These are phyloP conservation scores for Allodekkera sacchari DNA, from an alignment of 805 yeast species.

Conservation along the genomic window DNA sequence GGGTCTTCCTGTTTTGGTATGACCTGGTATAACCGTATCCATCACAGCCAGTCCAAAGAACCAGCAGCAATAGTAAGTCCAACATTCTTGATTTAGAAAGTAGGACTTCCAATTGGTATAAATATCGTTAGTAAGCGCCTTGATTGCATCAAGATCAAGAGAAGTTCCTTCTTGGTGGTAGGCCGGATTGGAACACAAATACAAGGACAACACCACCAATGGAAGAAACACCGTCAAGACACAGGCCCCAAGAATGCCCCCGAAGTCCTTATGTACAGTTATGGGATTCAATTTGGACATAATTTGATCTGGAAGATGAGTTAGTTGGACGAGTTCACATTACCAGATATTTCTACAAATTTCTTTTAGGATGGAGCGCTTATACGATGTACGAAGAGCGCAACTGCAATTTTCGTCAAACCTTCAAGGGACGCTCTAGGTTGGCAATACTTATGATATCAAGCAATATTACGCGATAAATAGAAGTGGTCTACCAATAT, in stretches of 20 bases:
- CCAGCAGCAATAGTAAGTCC: conserved; percentile 70
- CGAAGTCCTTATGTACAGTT: conserved; percentile 67
- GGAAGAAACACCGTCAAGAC: conserved; percentile 65
- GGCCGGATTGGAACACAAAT: conserved; percentile 51
- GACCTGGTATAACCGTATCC: conserved; percentile 67
- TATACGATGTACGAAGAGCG: too few species aligned
- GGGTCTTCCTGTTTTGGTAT: conserved; percentile 59
- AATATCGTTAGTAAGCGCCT: conserved; percentile 10
- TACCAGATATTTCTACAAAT: too few species aligned
- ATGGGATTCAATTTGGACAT: conserved; percentile 49
- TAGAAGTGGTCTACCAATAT: too few species aligned
- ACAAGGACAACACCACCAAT: conserved; percentile 46
- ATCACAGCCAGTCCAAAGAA: conserved; percentile 53
- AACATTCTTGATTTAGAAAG: conserved; percentile 37
- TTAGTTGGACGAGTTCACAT: too few species aligned
- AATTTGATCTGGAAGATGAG: too few species aligned
- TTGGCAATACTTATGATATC: too few species aligned
- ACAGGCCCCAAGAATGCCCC: conserved; percentile 69
- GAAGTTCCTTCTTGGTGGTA: conserved; percentile 44
- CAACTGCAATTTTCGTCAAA: too few species aligned
- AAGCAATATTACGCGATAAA: too few species aligned
- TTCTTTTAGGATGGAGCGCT: too few species aligned
- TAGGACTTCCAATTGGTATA: conserved; percentile 17
- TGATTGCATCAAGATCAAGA: conserved; percentile 32
- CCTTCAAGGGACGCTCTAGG: too few species aligned